Base-by-base conservation (phyloP, 148 eudicot genomes). In the Amaranthus hypochondriacus region DNA sequence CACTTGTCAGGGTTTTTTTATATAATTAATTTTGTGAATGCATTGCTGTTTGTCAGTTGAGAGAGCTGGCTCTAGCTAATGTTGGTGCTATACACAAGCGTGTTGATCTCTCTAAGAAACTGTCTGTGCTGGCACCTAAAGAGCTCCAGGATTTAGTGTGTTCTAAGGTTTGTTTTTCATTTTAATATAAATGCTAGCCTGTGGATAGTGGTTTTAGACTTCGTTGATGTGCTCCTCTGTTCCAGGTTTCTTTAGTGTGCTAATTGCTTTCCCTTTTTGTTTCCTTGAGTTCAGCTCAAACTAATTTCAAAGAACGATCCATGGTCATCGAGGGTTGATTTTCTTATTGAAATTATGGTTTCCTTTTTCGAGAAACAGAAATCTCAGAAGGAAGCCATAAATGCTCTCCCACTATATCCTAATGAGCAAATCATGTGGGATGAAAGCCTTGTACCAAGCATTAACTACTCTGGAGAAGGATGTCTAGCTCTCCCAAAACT, bases 391-490 rank as follows among this genome's bases (percentile, higher is more conserved):
- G 98, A 95, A 83, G 90, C 98, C 56, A 95, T 92, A 67, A 95
- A 95, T 83, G 96, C 98, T 59, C 98, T 95, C 76, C 98, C 98
- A 54, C 87, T 95, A 15, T 95, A 95, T 75, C 98, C 98, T 60
- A 90, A 92, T 81, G 98, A 95, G 87, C 97, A 85, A 79, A 88
- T 95, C 75, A 95, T 95, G 98, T 95, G 98, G 98, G 97, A 95
- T 85, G 98, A 95, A 86, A 95, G 97, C 84, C 90, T 95, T 79
- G 98, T 95, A 56, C 98, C 98, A 68, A 95, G 96, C 85, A 92
- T 95, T 79, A 92, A 92, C 71, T 95, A 95, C 82, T 87, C 98
- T 39, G 98, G 98, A 70, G 98, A 95, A 89, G 98, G 98, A 39
- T 95, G 98, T 75, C 75, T 95, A 77, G 98, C 98, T 62, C 98